Evolutionary conservation across 140 eudicot species (phyloP).

Genomic region (Bidens hawaiensis): DNA sequence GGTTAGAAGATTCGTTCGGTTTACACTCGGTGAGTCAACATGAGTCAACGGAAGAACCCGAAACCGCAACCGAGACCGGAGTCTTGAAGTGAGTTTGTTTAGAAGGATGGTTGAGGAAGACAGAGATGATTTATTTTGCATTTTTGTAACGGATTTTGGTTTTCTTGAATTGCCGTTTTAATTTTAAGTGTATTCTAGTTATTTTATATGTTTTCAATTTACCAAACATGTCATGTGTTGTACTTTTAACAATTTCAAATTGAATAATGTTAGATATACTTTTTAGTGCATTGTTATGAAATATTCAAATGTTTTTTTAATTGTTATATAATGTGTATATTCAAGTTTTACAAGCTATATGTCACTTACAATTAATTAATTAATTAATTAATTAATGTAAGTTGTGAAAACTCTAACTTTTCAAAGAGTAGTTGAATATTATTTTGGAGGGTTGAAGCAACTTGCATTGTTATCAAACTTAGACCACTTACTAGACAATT

Average conservation of each 20-base stretch:
- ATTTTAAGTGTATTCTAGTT: not conserved
- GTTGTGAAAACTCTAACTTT: no score
- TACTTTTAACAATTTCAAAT: not conserved
- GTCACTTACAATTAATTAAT: no score
- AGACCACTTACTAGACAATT: no score
- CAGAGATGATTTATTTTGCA: conserved; percentile 12
- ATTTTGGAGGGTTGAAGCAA: not conserved
- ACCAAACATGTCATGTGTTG: no score
- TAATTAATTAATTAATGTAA: no score
- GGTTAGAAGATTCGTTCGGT: conserved; percentile 76
- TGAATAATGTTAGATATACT: not conserved
- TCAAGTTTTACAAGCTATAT: no score
- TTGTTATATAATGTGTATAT: no score
- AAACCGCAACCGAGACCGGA: conserved; percentile 12
- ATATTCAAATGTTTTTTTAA: no score
- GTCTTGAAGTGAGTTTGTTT: conserved; percentile 19
- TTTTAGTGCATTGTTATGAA: no score
- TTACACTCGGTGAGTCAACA: conserved; percentile 73
- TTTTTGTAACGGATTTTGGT: conserved; percentile 12
- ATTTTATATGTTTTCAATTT: conserved; percentile 11
- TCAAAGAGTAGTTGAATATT: no score
- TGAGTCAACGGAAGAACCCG: conserved; percentile 26
- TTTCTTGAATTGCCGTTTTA: conserved; percentile 18
- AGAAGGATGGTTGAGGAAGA: conserved; percentile 13
- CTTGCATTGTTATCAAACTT: no score